Evolutionary conservation across 1,284 basidiomycete species (phyloP).

Genomic region (Tilletiaria anomala): DNA sequence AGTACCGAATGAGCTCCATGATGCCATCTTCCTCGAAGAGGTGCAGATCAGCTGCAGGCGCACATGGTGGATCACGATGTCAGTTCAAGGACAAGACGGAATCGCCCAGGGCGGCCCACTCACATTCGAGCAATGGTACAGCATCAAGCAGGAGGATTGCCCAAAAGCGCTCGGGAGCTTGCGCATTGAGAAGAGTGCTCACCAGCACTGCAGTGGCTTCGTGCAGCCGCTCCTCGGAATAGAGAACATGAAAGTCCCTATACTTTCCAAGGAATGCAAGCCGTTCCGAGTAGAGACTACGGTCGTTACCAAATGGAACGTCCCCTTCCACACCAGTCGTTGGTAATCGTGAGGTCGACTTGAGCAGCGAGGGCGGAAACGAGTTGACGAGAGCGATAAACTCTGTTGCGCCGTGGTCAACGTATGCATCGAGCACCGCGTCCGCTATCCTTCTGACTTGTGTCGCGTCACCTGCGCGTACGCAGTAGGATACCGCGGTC

Average conservation of each 20-base stretch:
- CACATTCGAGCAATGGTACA: constrained; percentile 22
- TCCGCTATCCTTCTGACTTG: constrained; percentile 28
- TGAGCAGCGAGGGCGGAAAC: constrained; percentile 23
- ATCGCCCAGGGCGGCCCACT: neutral
- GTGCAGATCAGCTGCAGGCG: neutral
- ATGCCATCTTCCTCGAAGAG: constrained; percentile 20
- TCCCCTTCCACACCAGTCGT: neutral
- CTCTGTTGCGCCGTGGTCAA: constrained; percentile 14
- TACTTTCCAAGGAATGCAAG: constrained; percentile 32
- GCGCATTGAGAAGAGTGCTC: constrained; percentile 25
- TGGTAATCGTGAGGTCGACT: no score
- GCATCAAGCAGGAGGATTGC: constrained; percentile 32
- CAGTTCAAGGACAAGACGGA: neutral
- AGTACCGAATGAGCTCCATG: constrained; percentile 28
- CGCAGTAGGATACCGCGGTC: constrained; percentile 29
- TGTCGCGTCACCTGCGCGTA: constrained; percentile 23
- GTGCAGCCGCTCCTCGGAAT: constrained; percentile 12
- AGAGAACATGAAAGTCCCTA: constrained; percentile 30
- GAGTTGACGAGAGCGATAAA: constrained; percentile 29
- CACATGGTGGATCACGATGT: neutral
- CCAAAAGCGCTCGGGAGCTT: constrained; percentile 29
- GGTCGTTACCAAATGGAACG: neutral
- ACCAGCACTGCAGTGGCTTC: constrained; percentile 25
- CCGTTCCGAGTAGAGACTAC: constrained; percentile 18
- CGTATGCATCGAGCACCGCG: constrained; percentile 25